phyloP scores from a whole-genome alignment of 2,329 filamentous ascomycete species.

The Epichloe typhina region DNA sequence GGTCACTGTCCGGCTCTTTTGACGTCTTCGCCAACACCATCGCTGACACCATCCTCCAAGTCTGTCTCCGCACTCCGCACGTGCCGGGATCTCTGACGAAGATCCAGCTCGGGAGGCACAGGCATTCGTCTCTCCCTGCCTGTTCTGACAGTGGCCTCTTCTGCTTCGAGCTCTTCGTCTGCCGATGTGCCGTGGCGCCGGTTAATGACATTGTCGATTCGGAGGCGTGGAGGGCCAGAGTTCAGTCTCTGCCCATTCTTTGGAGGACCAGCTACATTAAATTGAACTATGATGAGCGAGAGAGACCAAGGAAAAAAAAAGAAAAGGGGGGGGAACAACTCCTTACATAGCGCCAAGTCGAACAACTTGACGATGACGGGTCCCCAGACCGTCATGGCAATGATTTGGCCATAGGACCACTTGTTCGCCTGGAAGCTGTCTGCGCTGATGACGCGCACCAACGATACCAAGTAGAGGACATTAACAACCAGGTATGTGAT shows the following conservation, averaged over 20 bases:
- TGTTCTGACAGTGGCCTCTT: neutral
- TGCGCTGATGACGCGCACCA: slow-evolving; percentile 21
- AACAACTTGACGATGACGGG: slow-evolving; percentile 27
- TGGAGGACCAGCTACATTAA: slow-evolving; percentile 20
- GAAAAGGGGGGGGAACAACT: accelerated
- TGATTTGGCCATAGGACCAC: slow-evolving; percentile 27
- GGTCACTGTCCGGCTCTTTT: neutral
- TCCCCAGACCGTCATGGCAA: slow-evolving; percentile 26
- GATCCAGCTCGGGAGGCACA: neutral
- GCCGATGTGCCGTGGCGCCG: slow-evolving; percentile 12
- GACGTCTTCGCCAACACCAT: neutral
- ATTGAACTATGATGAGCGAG: too few species aligned
- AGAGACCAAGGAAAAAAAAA: too few species aligned
- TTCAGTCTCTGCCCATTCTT: slow-evolving; percentile 23
- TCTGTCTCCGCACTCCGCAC: neutral
- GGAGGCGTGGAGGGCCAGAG: slow-evolving; percentile 23
- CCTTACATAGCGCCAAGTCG: slow-evolving; percentile 23
- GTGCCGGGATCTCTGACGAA: neutral
- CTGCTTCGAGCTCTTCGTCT: slow-evolving; percentile 5
- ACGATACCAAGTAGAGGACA: slow-evolving; percentile 24
- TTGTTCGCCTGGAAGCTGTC: slow-evolving; percentile 22
- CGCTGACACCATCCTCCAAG: slow-evolving; percentile 1
- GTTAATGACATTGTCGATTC: slow-evolving; percentile 27
- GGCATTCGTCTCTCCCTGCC: neutral
- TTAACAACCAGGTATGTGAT: slow-evolving; percentile 24